Conservation (phyloP, 2,329 filamentous ascomycete species). For the Calonectria leucothoes region DNA sequence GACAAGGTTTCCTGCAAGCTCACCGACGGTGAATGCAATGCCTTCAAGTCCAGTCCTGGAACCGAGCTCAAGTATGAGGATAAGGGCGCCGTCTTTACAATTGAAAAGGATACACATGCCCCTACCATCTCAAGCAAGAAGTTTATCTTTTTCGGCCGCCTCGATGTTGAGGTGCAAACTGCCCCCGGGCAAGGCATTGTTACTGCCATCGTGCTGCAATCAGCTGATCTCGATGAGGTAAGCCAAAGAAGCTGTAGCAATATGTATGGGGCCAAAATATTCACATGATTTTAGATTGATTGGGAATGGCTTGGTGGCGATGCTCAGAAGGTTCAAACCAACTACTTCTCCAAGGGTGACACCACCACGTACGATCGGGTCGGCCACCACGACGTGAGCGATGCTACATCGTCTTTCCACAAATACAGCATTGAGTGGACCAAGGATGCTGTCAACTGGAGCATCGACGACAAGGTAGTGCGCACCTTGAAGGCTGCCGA, state of each 20-base stretch:
- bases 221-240: constrained; percentile 78
- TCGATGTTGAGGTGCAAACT: constrained; percentile 82
- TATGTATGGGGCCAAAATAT: not conserved
- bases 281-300: constrained; percentile 73
- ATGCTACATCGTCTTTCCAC: constrained; percentile 64
- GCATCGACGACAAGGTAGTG: constrained; percentile 69
- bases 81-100: constrained; percentile 70
- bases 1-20: constrained; percentile 73
- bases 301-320: constrained; percentile 87
- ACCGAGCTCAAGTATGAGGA: constrained; percentile 60
- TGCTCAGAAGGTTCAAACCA: constrained; percentile 75
- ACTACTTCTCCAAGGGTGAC: constrained; percentile 83
- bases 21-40: constrained; percentile 73
- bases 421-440: constrained; percentile 79
- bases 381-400: constrained; percentile 63
- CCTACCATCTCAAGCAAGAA: constrained; percentile 81
- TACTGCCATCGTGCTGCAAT: constrained; percentile 88
- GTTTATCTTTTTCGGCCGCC: constrained; percentile 96
- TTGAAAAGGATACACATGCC: constrained; percentile 72
- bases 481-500: constrained; percentile 72
- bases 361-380: constrained; percentile 74
- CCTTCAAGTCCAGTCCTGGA: constrained; percentile 58
- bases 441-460: constrained; percentile 71
- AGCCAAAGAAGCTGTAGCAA: not conserved
- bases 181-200: constrained; percentile 86